Evolutionary conservation across 108 stramenopile genomes (phyloP).

Genomic region (Licmophora abbreviata): DNA sequence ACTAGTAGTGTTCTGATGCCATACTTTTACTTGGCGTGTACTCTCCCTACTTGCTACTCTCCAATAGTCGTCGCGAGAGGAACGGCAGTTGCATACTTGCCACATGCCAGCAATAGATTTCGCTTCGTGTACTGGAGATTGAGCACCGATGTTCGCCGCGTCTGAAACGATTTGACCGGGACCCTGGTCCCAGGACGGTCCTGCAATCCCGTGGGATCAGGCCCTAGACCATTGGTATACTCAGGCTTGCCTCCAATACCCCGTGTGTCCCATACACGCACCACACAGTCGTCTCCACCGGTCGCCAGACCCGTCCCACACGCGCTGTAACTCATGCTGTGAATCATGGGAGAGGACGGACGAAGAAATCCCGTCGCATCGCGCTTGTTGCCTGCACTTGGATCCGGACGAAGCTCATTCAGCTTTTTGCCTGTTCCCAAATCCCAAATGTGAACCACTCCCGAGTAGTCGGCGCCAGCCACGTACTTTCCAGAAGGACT

Average conservation of each 20-base stretch:
- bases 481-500: constrained; percentile 70
- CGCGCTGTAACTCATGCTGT: constrained; percentile 62
- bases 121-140: constrained; percentile 78
- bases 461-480: constrained; percentile 60
- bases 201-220: constrained; percentile 8
- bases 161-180: constrained; percentile 24
- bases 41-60: too few species aligned
- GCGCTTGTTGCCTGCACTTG: constrained; percentile 3
- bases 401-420: constrained; percentile 51
- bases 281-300: constrained; percentile 66
- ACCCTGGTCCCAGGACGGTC: constrained; percentile 10
- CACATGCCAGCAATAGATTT: constrained; percentile 71
- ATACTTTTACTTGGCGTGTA: too few species aligned
- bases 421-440: constrained; percentile 70
- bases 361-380: neutral
- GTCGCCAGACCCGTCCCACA: constrained; percentile 77
- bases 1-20: too few species aligned
- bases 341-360: constrained; percentile 19
- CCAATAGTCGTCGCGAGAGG: constrained; percentile 4
- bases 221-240: constrained; percentile 26
- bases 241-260: constrained; percentile 35
- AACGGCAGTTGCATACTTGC: constrained; percentile 44
- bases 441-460: constrained; percentile 77
- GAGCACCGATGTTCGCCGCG: constrained; percentile 44
- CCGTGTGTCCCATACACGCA: constrained; percentile 81